Base-by-base conservation (phyloP, 345 rosid species). In the Geranium rotundifolium region DNA sequence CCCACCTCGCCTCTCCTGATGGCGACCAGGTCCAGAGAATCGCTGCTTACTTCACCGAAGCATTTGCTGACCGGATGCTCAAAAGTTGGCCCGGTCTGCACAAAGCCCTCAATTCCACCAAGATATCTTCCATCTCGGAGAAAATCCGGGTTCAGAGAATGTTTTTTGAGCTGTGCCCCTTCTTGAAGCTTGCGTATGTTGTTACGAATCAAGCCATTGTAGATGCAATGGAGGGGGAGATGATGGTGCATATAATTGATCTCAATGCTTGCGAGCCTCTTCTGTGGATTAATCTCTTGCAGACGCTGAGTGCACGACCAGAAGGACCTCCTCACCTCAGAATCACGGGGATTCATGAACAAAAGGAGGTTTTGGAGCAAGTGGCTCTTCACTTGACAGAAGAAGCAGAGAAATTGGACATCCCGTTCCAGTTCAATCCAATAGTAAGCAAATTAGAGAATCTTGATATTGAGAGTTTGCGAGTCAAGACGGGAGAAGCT, bases 301-400 rank as follows among this genome's bases (percentile, higher is more conserved):
- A 77, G 67, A 75, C 79, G 17, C 67, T 86, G 59, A 73, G 82
- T 61, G 77, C 68, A 15, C 76, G 89, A 29, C 87, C 84, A 9
- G 92, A 75, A 71, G 92, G 92, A 0, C 92, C 89, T 0, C 92
- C 89, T 14, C 89, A 86, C 60, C 67, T 86, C 79, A 79, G 89
- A 73, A 84, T 86, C 39, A 86, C 92, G 0, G 89, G 89, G 19
- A 71, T 86, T 58, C 84, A 86, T 61, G 82, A 84, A 61, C 81
- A 82, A 63, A 84, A 80, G 65, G 85, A 80, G 63, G 85, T 86
- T 6, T 61, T 86, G 49, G 87, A 84, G 12, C 85, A 77, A 70
- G 84, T 84, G 89, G 89, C 85, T 55, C 57, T 69, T 39, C 74
- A 73, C 30, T 76, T 86, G 71, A 72, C 79, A 0, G 84, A 82